A percentile compares a stretch with the other conserved stretches of the same genome.
Evolutionary conservation across 306 rosid species (phyloP).

Genomic region (Canavalia ensiformis): DNA sequence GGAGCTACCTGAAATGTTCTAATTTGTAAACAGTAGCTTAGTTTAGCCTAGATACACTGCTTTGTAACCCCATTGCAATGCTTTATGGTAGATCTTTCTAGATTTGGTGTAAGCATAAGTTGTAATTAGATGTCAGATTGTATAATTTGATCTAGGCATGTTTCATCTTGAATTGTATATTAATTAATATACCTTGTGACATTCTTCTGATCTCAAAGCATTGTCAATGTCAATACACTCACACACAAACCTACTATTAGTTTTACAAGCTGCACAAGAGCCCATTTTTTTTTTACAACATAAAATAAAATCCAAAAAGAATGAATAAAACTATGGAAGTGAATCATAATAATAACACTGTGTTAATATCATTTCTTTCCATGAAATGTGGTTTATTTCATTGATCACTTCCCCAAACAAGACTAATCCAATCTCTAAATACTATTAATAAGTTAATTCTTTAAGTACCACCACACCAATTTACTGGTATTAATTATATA

Average conservation of each 20-base stretch:
- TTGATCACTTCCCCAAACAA: no score
- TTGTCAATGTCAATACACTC: not conserved
- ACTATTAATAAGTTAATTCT: not conserved
- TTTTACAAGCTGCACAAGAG: not conserved
- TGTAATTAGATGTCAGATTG: conserved; percentile 51
- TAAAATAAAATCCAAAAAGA: not conserved
- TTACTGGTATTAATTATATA: conserved; percentile 10
- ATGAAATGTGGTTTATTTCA: no score
- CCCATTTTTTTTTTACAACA: not conserved
- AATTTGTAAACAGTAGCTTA: conserved; percentile 54
- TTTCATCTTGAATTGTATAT: conserved; percentile 37
- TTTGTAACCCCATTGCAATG: conserved; percentile 44
- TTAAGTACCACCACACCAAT: not conserved
- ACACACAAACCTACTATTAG: not conserved
- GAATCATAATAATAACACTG: no score
- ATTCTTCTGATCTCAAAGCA: conserved; percentile 25
- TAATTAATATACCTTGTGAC: conserved; percentile 30
- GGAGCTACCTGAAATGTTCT: conserved; percentile 36
- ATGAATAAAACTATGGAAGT: no score
- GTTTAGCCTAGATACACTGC: conserved; percentile 45
- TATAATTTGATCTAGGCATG: conserved; percentile 46
- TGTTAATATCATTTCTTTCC: no score
- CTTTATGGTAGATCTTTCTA: conserved; percentile 47
- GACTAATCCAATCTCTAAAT: no score
- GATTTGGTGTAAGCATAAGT: conserved; percentile 48